A percentile compares a stretch with the other conserved stretches of the same genome.
Conservation (phyloP, 2,329 filamentous ascomycete species). For the Epichloe amarillans region DNA sequence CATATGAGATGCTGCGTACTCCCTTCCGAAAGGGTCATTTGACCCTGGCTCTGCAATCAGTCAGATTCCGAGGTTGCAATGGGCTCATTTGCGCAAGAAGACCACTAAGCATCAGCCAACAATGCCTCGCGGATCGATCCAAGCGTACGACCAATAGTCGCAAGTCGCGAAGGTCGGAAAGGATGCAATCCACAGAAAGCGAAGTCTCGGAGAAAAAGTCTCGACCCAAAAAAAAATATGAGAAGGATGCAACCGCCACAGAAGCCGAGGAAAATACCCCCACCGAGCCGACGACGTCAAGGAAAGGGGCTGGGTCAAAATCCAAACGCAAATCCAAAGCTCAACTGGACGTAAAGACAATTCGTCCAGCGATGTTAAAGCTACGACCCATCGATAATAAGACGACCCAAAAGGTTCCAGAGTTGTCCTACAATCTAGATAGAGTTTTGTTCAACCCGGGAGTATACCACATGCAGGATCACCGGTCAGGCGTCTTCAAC, state of each 20-base stretch:
- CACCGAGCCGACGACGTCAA: not conserved
- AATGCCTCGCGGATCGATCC: not conserved
- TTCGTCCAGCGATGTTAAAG: constrained; percentile 14
- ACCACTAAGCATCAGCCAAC: constrained; percentile 1
- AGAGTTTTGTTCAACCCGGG: constrained; percentile 92
- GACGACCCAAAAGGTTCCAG: constrained; percentile 23
- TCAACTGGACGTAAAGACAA: constrained; percentile 15
- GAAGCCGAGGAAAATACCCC: not conserved
- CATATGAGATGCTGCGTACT: constrained; percentile 18
- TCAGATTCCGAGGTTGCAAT: not conserved
- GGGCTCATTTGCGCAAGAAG: not conserved
- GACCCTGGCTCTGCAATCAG: constrained; percentile 1
- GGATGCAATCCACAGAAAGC: constrained; percentile 9
- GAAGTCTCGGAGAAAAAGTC: not conserved
- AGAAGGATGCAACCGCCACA: constrained; percentile 1
- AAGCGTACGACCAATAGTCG: not conserved
- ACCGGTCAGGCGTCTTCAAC: constrained; percentile 78
- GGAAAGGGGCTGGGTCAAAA: constrained; percentile 1
- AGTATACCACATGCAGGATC: constrained; percentile 83
- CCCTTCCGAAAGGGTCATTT: constrained; percentile 9
- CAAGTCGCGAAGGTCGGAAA: not conserved
- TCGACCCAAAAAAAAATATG: not conserved
- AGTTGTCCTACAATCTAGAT: constrained; percentile 62
- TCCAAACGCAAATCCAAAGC: constrained; percentile 4
- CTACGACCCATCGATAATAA: constrained; percentile 20